These are phyloP conservation scores for Alternaria postmessia DNA, from an alignment of 2,329 filamentous ascomycete species.

Conservation along the genomic window DNA sequence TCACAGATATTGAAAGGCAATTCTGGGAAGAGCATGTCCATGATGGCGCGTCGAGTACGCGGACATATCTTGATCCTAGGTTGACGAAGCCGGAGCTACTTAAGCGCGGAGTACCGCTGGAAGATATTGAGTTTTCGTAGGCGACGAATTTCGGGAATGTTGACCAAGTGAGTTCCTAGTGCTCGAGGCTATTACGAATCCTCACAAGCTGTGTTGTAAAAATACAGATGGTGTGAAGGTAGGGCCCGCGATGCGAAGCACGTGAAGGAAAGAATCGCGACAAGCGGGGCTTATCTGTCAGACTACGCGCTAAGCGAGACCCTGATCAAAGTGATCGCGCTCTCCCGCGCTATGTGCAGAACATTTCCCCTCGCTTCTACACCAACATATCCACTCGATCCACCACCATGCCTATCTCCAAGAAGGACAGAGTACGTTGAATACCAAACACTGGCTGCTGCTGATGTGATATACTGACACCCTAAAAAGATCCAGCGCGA, in stretches of 20 bases:
- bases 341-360: background rate
- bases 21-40: background rate
- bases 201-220: background rate
- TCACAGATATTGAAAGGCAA: background rate
- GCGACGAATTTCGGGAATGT: too few relatives aligned
- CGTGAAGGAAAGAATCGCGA: background rate
- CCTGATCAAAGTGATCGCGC: conserved; percentile 9
- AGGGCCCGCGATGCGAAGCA: background rate
- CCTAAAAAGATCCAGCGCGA: conserved; percentile 60
- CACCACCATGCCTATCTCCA: conserved; percentile 57
- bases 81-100: too few relatives aligned
- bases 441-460: background rate
- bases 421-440: conserved; percentile 56
- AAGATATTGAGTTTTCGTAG: background rate
- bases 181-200: too few relatives aligned
- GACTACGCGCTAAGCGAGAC: conserved; percentile 13
- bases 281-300: conserved; percentile 5
- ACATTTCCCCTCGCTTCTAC: conserved; percentile 10
- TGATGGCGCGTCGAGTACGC: background rate
- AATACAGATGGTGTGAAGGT: background rate
- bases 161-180: background rate
- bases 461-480: background rate
- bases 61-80: too few relatives aligned
- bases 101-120: background rate
- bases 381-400: background rate